Evolutionary conservation across 2,329 filamentous ascomycete species (phyloP).

Genomic region (Ceratocystis papillata): DNA sequence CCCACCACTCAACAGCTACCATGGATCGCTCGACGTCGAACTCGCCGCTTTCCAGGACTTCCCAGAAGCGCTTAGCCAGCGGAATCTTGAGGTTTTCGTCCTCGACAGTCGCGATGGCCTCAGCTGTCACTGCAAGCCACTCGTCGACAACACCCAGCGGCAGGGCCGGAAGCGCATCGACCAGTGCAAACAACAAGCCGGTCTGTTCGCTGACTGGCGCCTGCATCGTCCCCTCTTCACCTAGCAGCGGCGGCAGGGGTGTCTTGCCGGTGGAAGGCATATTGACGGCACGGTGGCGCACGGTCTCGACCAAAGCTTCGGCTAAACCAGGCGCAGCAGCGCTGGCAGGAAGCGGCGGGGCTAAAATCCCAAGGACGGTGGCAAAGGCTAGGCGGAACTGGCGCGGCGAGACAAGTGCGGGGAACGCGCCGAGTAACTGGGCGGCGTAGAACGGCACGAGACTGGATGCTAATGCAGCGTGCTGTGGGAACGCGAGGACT

Average conservation of each 20-base stretch:
- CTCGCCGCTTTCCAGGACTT: slow-evolving; percentile 67
- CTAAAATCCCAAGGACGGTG: slow-evolving; percentile 69
- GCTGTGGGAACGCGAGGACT: slow-evolving; percentile 68
- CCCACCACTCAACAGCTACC: slow-evolving; percentile 78
- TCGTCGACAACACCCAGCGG: slow-evolving; percentile 61
- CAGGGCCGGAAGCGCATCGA: slow-evolving; percentile 68
- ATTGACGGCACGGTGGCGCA: slow-evolving; percentile 52
- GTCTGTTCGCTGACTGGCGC: slow-evolving; percentile 61
- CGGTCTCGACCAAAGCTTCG: slow-evolving; percentile 68
- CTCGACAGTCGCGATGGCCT: slow-evolving; percentile 52
- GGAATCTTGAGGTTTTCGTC: slow-evolving; percentile 51
- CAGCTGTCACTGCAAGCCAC: slow-evolving; percentile 65
- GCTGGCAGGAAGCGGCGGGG: slow-evolving; percentile 66
- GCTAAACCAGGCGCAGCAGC: slow-evolving; percentile 65
- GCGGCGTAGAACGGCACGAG: slow-evolving; percentile 77
- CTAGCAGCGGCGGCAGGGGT: slow-evolving; percentile 31
- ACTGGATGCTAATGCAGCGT: slow-evolving; percentile 56
- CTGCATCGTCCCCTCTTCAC: slow-evolving; percentile 26
- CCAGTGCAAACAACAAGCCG: slow-evolving; percentile 61
- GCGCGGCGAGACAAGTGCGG: slow-evolving; percentile 62
- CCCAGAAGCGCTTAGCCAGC: slow-evolving; percentile 65
- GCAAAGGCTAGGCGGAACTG: slow-evolving; percentile 86
- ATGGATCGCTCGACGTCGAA: slow-evolving; percentile 78
- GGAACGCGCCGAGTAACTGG: slow-evolving; percentile 69
- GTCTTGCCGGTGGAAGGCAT: slow-evolving; percentile 40